Conservation (phyloP, 768 basidiomycete genomes). For the Leccinum ochraceum region DNA sequence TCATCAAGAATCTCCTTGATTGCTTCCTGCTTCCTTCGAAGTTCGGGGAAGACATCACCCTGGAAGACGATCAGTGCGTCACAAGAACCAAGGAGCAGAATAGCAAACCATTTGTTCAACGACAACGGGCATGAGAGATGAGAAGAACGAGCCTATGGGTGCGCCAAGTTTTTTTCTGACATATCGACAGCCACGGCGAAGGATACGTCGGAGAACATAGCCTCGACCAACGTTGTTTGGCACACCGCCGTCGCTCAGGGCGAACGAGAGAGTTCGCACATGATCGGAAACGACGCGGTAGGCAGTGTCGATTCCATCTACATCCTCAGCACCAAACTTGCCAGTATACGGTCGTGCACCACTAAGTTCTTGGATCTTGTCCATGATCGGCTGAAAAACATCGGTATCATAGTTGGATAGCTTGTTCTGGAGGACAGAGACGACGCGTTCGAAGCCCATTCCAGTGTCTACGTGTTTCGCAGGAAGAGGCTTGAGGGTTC, state of each 20-base stretch:
- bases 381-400: slow-evolving; percentile 88
- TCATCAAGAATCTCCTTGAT: slow-evolving; percentile 96
- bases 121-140: slow-evolving; percentile 85
- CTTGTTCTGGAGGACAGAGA: slow-evolving; percentile 89
- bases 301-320: slow-evolving; percentile 94
- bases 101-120: slow-evolving; percentile 79
- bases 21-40: slow-evolving; percentile 76
- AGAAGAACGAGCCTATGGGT: slow-evolving; percentile 93
- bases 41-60: slow-evolving; percentile 92
- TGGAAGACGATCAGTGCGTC: slow-evolving; percentile 33
- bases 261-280: slow-evolving; percentile 92
- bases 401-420: slow-evolving; percentile 98
- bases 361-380: slow-evolving; percentile 83
- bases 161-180: slow-evolving; percentile 94
- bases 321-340: slow-evolving; percentile 93
- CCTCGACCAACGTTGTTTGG: slow-evolving; percentile 96
- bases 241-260: slow-evolving; percentile 93
- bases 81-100: not conserved
- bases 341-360: slow-evolving; percentile 87
- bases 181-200: slow-evolving; percentile 92
- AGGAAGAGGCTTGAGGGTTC: slow-evolving; percentile 76
- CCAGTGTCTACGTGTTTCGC: slow-evolving; percentile 98
- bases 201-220: slow-evolving; percentile 93
- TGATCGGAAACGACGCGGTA: slow-evolving; percentile 98
- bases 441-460: slow-evolving; percentile 98